phyloP scores from a whole-genome alignment of 805 yeast genomes.

The Millerozyma acaciae region DNA sequence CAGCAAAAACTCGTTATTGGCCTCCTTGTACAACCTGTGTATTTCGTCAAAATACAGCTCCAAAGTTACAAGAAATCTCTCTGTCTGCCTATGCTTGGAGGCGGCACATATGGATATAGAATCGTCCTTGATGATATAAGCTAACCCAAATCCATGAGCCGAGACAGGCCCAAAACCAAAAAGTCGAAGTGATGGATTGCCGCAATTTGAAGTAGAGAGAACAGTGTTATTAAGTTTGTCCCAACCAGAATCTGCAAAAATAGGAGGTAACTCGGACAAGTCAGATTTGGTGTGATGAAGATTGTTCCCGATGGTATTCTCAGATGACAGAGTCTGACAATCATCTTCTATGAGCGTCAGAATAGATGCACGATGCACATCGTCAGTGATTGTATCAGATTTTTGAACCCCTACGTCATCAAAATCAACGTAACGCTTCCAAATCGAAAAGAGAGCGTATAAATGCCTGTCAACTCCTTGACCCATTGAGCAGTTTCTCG shows the following conservation, averaged over 20 bases:
- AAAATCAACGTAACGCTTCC: slow-evolving; percentile 59
- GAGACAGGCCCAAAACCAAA: slow-evolving; percentile 61
- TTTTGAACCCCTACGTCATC: slow-evolving; percentile 14
- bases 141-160: slow-evolving; percentile 57
- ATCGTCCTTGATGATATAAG: slow-evolving; percentile 52
- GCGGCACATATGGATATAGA: slow-evolving; percentile 50
- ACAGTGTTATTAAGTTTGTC: slow-evolving; percentile 75
- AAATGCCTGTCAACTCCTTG: slow-evolving; percentile 91
- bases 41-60: slow-evolving; percentile 48
- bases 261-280: slow-evolving; percentile 52
- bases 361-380: slow-evolving; percentile 14
- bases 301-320: slow-evolving; percentile 26
- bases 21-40: slow-evolving; percentile 20
- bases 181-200: slow-evolving; percentile 54
- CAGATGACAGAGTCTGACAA: slow-evolving; percentile 19
- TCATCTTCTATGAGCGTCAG: slow-evolving; percentile 17
- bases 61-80: slow-evolving; percentile 50
- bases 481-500: slow-evolving; percentile 68
- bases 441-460: slow-evolving; percentile 81
- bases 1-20: not conserved
- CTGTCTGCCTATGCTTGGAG: slow-evolving; percentile 59
- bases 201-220: slow-evolving; percentile 62
- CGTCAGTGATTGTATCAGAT: slow-evolving; percentile 20
- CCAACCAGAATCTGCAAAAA: slow-evolving; percentile 88
- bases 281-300: slow-evolving; percentile 12